These are phyloP conservation scores for Salvia hispanica DNA, from an alignment of 257 asterid genomes.

Conservation along the genomic window DNA sequence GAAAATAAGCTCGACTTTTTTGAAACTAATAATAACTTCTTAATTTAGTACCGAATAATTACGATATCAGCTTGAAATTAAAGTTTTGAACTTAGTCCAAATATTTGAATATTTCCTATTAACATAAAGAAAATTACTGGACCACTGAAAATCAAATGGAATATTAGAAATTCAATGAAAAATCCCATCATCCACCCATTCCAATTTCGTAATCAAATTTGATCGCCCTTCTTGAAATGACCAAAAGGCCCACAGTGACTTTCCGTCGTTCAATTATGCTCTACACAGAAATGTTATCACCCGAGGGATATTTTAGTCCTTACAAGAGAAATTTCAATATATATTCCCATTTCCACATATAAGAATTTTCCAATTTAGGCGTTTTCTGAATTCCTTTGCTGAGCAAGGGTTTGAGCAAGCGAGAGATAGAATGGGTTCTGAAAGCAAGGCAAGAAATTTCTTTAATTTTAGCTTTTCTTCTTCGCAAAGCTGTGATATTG, in stretches of 20 bases:
- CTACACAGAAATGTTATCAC: constrained; percentile 24
- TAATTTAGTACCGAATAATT: too few relatives aligned
- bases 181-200: not conserved
- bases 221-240: constrained; percentile 23
- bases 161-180: not conserved
- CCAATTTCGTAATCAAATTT: constrained; percentile 22
- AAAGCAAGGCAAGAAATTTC: constrained; percentile 38
- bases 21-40: too few relatives aligned
- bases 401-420: not conserved
- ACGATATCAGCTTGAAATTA: too few relatives aligned
- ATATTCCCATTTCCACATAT: not conserved
- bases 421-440: constrained; percentile 41
- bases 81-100: too few relatives aligned
- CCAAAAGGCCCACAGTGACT: constrained; percentile 27
- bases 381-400: constrained; percentile 4
- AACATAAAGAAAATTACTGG: not conserved
- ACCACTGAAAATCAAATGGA: not conserved
- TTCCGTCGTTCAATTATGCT: constrained; percentile 39
- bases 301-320: constrained; percentile 32
- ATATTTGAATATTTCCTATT: too few relatives aligned
- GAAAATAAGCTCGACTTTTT: too few relatives aligned
- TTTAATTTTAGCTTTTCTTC: not conserved
- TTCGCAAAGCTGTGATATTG: not conserved
- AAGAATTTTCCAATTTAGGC: constrained; percentile 11
- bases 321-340: not conserved